These are phyloP conservation scores for Venturia carpophila DNA, from an alignment of 2,329 filamentous ascomycete species.

Conservation along the genomic window DNA sequence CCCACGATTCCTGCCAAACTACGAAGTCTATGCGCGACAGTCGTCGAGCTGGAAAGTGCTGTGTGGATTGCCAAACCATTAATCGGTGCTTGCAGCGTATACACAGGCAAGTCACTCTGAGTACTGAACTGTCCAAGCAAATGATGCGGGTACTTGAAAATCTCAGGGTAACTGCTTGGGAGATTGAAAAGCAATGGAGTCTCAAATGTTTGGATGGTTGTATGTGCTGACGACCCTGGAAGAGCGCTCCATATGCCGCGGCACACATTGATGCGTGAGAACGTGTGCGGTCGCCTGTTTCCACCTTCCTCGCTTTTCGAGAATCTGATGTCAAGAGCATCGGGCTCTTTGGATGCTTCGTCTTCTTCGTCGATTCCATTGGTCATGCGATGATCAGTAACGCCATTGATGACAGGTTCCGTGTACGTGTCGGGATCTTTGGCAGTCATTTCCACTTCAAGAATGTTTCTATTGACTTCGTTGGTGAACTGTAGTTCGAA, in stretches of 20 bases:
- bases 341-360: slow-evolving; percentile 12
- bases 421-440: slow-evolving; percentile 25
- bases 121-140: slow-evolving; percentile 25
- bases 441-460: slow-evolving; percentile 62
- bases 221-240: background rate
- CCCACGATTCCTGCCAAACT: slow-evolving; percentile 55
- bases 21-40: slow-evolving; percentile 62
- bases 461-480: slow-evolving; percentile 72
- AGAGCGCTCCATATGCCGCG: background rate
- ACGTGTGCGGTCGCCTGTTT: slow-evolving; percentile 7
- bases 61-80: slow-evolving; percentile 39
- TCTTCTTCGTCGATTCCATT: slow-evolving; percentile 18
- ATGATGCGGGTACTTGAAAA: slow-evolving; percentile 49
- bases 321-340: slow-evolving; percentile 12
- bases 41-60: slow-evolving; percentile 64
- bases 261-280: slow-evolving; percentile 3
- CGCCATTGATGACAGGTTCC: slow-evolving; percentile 9
- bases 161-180: slow-evolving; percentile 73
- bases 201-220: slow-evolving; percentile 7
- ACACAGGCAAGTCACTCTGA: background rate
- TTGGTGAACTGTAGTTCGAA: slow-evolving; percentile 62
- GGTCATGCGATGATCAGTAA: slow-evolving; percentile 12
- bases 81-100: background rate
- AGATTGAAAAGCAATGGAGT: slow-evolving; percentile 58
- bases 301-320: background rate